phyloP scores from a whole-genome alignment of 2,329 filamentous ascomycete species.

The Aspergillus tubingensis region DNA sequence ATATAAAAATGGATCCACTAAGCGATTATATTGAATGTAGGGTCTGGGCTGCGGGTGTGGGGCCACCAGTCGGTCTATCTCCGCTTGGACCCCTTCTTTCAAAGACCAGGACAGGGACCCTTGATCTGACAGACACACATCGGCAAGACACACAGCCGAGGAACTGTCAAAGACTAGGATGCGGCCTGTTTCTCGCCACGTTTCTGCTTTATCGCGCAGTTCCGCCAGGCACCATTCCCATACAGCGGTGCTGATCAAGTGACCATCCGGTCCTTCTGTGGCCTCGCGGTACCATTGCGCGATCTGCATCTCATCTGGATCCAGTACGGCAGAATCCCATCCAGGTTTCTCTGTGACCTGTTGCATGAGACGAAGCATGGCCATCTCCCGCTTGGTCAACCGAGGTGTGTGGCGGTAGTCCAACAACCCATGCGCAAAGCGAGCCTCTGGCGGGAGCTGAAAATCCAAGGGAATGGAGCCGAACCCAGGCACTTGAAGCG shows the following conservation, averaged over 20 bases:
- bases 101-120: background rate
- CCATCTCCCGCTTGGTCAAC: slow-evolving; percentile 14
- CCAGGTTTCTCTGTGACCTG: slow-evolving; percentile 9
- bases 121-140: background rate
- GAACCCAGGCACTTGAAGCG: slow-evolving; percentile 12
- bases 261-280: slow-evolving; percentile 5
- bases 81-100: background rate
- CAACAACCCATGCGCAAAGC: slow-evolving; percentile 14
- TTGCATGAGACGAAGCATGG: slow-evolving; percentile 17
- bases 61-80: background rate
- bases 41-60: background rate
- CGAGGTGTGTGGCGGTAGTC: slow-evolving; percentile 15
- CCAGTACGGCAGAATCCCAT: background rate
- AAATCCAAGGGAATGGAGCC: slow-evolving; percentile 10
- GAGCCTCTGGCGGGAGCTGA: slow-evolving; percentile 6
- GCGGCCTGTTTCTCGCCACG: slow-evolving; percentile 5
- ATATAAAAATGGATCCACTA: background rate
- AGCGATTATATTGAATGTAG: background rate
- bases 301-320: background rate
- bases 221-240: slow-evolving; percentile 13
- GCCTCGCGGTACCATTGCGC: slow-evolving; percentile 9
- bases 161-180: slow-evolving; percentile 9
- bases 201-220: slow-evolving; percentile 9
- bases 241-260: slow-evolving; percentile 8
- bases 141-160: slow-evolving; percentile 10